Base-by-base conservation (phyloP, 2,329 filamentous ascomycete genomes). In the Colletotrichum acutatum region DNA sequence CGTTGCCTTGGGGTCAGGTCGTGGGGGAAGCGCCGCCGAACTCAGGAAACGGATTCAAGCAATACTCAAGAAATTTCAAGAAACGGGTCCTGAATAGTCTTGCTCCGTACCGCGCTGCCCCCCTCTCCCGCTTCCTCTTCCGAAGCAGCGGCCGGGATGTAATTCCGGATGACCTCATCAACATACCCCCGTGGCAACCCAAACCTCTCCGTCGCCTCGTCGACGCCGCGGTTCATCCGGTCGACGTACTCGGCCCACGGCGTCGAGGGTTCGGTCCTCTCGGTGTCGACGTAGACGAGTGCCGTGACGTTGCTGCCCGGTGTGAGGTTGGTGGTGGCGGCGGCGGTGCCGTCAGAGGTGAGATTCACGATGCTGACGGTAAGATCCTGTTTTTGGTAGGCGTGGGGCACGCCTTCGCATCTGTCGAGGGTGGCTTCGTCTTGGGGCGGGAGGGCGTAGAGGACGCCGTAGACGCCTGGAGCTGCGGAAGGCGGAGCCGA, bases 191-290 rank as follows among this genome's bases (percentile, higher is more conserved):
- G 74, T 37, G 90, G 89, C 78, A 93, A 79, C 0, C 89, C 89
- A 81, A 84, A 85, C 75, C 85, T 81, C 73, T 77, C 77, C 19
- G 89, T 74, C 30, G 89, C 91, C 82, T 94, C 91, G 37, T 81
- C 75, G 32, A 93, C 90, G 1, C 90, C 91, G 75, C 80, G 81
- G 78, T 93, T 92, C 89, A 94, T 92, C 32, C 91, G 81, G 56
- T 81, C 84, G 8, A 93, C 80, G 77, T 93, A 93, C 82, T 93
- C 91, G 2, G 83, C 76, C 76, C 82, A 81, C 3, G 90, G 87
- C 56, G 56, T 71, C n/a, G 81, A 82, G 28, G 84, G 83, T 24
- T 68, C 75, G 0, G 81, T 78, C 26, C 85, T 75, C 57, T 84
- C 72, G 56, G 82, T 80, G 76, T 93, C 88, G 46, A 93, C 85